phyloP scores from a whole-genome alignment of 257 asterid species.

The Solanum acaule region DNA sequence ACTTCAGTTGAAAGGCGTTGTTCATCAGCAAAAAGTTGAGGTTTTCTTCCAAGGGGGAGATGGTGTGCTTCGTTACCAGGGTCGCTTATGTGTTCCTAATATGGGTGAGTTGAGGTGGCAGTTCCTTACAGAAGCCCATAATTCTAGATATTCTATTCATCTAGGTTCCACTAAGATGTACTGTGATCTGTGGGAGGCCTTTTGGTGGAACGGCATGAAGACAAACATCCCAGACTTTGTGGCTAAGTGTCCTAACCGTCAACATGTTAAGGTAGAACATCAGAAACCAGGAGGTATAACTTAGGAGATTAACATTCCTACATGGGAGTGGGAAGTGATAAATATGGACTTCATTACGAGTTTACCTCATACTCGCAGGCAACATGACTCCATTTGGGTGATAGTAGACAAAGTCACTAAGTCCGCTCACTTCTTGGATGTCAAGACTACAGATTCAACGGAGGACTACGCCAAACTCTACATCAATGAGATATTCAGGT shows the following conservation, averaged over 20 bases:
- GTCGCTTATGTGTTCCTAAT: neutral
- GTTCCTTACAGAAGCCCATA: neutral
- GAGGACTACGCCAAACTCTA: neutral
- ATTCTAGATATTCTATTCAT: neutral
- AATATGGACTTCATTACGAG: neutral
- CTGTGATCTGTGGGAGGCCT: fast-evolving
- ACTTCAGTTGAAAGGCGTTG: no score
- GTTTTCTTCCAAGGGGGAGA: no score
- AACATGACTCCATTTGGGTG: neutral
- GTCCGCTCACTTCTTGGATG: no score
- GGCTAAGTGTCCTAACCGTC: neutral
- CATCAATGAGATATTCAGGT: no score
- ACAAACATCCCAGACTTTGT: no score
- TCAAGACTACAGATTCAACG: no score
- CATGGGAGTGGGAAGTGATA: neutral
- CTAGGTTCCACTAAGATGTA: neutral
- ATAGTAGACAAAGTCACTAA: neutral
- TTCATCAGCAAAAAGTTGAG: neutral
- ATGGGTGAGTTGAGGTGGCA: neutral
- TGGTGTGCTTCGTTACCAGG: neutral
- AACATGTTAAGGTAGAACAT: neutral
- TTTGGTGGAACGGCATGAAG: neutral
- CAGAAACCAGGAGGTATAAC: no score
- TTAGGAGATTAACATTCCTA: neutral
- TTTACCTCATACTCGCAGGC: neutral